Evolutionary conservation across 2,329 filamentous ascomycete genomes (phyloP).

Genomic region (Hypoxylon rubiginosum): DNA sequence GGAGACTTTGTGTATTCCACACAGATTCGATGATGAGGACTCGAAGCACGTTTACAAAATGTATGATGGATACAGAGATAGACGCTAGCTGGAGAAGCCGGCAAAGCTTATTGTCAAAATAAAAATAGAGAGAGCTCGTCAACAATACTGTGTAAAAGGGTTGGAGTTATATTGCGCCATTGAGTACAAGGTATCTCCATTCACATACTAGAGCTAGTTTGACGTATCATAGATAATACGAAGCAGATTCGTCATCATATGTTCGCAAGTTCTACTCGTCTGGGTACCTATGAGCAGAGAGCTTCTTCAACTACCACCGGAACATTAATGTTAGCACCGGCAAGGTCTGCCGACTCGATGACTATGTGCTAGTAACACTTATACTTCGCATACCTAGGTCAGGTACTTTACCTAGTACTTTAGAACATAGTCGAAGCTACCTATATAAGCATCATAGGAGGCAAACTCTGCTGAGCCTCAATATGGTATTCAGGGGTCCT

Average conservation of each 20-base stretch:
- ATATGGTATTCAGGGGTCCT: background rate
- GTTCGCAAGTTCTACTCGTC: background rate
- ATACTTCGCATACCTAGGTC: background rate
- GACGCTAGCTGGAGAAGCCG: slow-evolving; percentile 3
- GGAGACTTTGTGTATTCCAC: background rate
- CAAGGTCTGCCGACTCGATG: background rate
- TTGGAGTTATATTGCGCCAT: too few species aligned
- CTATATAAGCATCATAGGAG: background rate
- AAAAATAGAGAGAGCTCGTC: background rate
- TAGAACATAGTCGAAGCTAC: background rate
- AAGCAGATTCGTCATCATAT: background rate
- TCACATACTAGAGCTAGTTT: background rate
- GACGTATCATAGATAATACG: background rate
- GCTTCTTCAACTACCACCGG: background rate
- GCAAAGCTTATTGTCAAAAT: slow-evolving; percentile 1
- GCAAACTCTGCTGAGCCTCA: background rate
- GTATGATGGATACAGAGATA: slow-evolving; percentile 10
- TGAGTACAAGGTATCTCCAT: background rate
- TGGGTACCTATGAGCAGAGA: background rate
- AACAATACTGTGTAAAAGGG: background rate
- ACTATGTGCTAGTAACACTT: background rate
- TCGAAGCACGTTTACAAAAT: slow-evolving; percentile 1
- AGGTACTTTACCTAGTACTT: background rate
- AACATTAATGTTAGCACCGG: background rate
- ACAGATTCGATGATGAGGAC: slow-evolving; percentile 12